Evolutionary conservation across 1,284 basidiomycete genomes (phyloP).

Genomic region (Mycena citricolor): DNA sequence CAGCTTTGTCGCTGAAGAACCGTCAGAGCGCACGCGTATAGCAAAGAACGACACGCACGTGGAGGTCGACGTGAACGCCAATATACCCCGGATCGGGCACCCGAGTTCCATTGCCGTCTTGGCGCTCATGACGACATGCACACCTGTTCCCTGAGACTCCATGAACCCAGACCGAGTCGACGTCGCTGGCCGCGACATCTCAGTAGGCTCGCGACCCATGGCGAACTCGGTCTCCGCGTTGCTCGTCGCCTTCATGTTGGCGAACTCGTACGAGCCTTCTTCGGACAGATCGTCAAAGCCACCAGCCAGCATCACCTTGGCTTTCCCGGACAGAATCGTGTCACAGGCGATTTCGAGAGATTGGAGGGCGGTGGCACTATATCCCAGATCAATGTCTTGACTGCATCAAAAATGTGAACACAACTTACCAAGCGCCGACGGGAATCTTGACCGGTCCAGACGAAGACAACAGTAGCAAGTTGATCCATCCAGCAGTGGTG

Average conservation of each 20-base stretch:
- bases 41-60: conserved; percentile 57
- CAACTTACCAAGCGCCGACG: conserved; percentile 89
- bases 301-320: conserved; percentile 98
- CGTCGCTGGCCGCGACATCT: conserved; percentile 98
- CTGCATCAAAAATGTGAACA: neutral
- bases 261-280: conserved; percentile 96
- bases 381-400: conserved; percentile 14
- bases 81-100: conserved; percentile 88
- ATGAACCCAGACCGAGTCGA: conserved; percentile 96
- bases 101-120: conserved; percentile 95
- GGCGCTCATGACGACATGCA: conserved; percentile 96
- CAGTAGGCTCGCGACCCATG: conserved; percentile 97
- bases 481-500: conserved; percentile 97
- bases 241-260: conserved; percentile 99
- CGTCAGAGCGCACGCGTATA: too few relatives aligned
- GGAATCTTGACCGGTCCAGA: conserved; percentile 98
- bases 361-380: conserved; percentile 92
- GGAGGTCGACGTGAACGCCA: conserved; percentile 96
- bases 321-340: conserved; percentile 91
- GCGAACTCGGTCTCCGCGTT: conserved; percentile 96
- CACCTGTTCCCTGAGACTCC: conserved; percentile 97
- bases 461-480: conserved; percentile 90
- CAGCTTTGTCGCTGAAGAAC: conserved; percentile 80
- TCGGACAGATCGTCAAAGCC: conserved; percentile 98
- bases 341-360: conserved; percentile 98